Evolutionary conservation across 176 grass and related monocot genomes (phyloP).

Genomic region (Canna indica): DNA sequence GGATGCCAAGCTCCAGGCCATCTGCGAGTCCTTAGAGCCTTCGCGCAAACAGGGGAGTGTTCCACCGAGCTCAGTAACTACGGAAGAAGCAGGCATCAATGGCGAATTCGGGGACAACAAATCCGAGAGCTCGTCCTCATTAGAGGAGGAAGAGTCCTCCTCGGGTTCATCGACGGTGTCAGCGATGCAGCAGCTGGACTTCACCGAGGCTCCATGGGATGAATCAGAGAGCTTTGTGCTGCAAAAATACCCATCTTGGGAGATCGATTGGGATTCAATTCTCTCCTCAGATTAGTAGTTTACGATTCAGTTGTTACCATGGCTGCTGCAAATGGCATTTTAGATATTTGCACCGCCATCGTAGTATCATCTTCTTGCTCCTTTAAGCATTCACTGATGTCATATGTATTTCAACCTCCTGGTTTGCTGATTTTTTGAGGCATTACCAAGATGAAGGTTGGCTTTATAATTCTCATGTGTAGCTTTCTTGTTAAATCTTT

Average conservation of each 20-base stretch:
- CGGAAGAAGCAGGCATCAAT: background rate
- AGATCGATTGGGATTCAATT: constrained; percentile 93
- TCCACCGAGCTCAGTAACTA: background rate
- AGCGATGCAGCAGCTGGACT: constrained; percentile 39
- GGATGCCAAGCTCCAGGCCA: constrained; percentile 16
- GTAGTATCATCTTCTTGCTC: background rate
- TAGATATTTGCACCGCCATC: constrained; percentile 3
- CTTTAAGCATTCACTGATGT: background rate
- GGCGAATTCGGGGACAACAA: constrained; percentile 10
- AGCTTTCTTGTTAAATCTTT: background rate
- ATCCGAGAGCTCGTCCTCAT: constrained; percentile 10
- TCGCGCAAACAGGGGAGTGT: background rate
- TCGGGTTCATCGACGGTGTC: constrained; percentile 8
- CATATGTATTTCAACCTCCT: background rate
- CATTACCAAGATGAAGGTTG: background rate
- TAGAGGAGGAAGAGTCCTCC: constrained; percentile 8
- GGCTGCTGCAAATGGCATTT: constrained; percentile 3
- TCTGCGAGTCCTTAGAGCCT: background rate
- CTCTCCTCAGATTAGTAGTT: constrained; percentile 28
- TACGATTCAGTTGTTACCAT: background rate
- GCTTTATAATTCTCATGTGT: background rate
- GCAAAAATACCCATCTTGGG: constrained; percentile 77
- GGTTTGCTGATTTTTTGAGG: constrained; percentile 14
- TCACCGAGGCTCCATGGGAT: constrained; percentile 81
- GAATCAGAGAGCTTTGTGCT: constrained; percentile 49